Conservation (phyloP, 1,284 basidiomycete genomes). For the Ganoderma lingzhi region DNA sequence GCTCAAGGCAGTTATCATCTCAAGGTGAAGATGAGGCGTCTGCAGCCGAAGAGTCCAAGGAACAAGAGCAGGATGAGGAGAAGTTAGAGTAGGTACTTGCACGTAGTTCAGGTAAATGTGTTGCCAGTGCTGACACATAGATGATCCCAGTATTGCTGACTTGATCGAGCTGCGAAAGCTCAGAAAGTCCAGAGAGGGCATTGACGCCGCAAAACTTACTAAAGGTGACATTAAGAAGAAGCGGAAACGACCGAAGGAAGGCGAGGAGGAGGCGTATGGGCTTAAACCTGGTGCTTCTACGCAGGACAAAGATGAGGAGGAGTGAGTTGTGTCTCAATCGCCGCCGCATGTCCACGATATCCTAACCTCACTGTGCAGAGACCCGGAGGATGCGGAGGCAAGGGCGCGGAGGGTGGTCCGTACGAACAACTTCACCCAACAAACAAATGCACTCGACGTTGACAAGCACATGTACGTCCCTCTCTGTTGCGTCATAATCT, state of each 20-base stretch:
- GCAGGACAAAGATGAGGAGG: conserved; percentile 66
- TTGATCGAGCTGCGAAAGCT: conserved; percentile 87
- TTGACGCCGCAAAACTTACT: conserved; percentile 86
- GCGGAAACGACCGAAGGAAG: conserved; percentile 62
- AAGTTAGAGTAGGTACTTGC: conserved; percentile 57
- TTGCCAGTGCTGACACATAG: conserved; percentile 15
- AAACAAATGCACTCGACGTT: conserved; percentile 95
- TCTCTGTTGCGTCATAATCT: background rate
- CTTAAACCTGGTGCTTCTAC: conserved; percentile 55
- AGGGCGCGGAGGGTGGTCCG: conserved; percentile 81
- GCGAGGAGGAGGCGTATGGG: conserved; percentile 62
- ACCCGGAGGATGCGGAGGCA: conserved; percentile 70
- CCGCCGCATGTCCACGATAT: conserved; percentile 14
- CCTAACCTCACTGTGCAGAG: conserved; percentile 43
- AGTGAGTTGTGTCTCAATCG: conserved; percentile 50
- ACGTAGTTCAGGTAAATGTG: conserved; percentile 19
- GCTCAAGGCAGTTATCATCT: conserved; percentile 53
- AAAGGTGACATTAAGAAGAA: conserved; percentile 84
- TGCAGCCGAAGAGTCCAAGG: conserved; percentile 44
- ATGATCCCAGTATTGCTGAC: conserved; percentile 70
- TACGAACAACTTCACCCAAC: conserved; percentile 94
- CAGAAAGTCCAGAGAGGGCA: conserved; percentile 80
- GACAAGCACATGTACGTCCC: conserved; percentile 93
- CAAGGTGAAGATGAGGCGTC: background rate
- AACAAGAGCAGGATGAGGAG: conserved; percentile 49